phyloP scores from a whole-genome alignment of 2,329 filamentous ascomycete species.

The Dactylellina leptospora region DNA sequence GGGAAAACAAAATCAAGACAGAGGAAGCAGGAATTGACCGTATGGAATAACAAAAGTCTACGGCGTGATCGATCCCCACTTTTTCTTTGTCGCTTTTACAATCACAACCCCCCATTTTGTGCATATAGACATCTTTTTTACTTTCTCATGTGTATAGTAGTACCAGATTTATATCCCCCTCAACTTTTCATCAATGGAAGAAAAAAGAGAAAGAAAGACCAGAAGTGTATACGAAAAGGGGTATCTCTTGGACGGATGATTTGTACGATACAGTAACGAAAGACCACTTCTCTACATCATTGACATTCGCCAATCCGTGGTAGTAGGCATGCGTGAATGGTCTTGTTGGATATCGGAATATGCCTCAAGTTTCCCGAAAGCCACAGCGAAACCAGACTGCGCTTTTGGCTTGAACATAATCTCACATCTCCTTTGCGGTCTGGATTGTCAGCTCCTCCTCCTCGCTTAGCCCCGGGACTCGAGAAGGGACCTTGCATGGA shows the following conservation, averaged over 20 bases:
- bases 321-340: background rate
- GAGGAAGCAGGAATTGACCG: background rate
- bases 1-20: background rate
- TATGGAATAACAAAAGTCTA: no score
- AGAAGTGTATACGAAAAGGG: background rate
- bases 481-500: slow-evolving; percentile 20
- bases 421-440: background rate
- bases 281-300: background rate
- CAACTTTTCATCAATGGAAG: slow-evolving; percentile 5
- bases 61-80: slow-evolving; percentile 19
- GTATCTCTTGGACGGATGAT: background rate
- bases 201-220: background rate
- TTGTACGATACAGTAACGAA: background rate
- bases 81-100: slow-evolving; percentile 3
- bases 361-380: background rate
- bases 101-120: slow-evolving; percentile 18
- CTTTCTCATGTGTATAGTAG: slow-evolving; percentile 49
- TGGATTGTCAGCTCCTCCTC: background rate
- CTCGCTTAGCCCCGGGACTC: slow-evolving; percentile 38
- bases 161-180: slow-evolving; percentile 28
- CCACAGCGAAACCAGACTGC: slow-evolving; percentile 13
- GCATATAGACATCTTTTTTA: slow-evolving; percentile 46
- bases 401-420: slow-evolving; percentile 26
- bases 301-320: background rate
- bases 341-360: background rate